Evolutionary conservation across 2,329 filamentous ascomycete species (phyloP), one percentile per base, ranked within the genome.

Genomic region (Atkinsonella hypoxylon): DNA sequence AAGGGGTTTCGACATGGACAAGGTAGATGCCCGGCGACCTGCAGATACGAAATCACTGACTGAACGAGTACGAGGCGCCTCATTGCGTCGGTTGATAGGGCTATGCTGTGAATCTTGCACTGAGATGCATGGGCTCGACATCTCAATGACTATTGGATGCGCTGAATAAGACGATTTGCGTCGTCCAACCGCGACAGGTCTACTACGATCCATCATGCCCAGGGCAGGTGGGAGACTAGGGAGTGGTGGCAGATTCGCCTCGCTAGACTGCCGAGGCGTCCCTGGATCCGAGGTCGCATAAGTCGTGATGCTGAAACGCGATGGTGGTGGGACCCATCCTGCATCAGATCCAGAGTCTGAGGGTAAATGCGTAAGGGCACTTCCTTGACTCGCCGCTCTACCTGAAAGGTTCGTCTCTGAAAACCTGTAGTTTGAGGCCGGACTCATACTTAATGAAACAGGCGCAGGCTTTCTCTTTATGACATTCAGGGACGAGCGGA

Each of bases 231-330:
- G 56, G 36, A 54, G 50, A 26, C 55, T 48, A 20, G 64, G 61
- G 26, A 60, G 45, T 8, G 59, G 59, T 39, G 61, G 53, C 12
- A 45, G 56, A 12, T 60, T 55, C 38, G 62, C 62, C 13, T 61
- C 58, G 2, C 49, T 47, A 22, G 56, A 56, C 42, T 57, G 55
- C 32, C 51, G 54, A 38, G 66, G 62, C 12, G 63, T 61, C 30
- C 58, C 61, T 30, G 58, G 49, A 40, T 56, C 52, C 1, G 78
- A 75, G 2, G 79, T 78, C 22, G 76, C 73, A 58, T 77, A 81
- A 2, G 80, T 84, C 8, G 78, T 82, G 55, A 77, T 70, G 64
- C 81, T 85, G 63, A 84, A 85, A 44, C 78, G 76, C 46, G 80
- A 84, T 2, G 70, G 64, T 6, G 78, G 78, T 51, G 78, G 74